Evolutionary conservation across 768 basidiomycete species (phyloP), one percentile per base, ranked within the genome.

Genomic region (Tubosaeta sp.): DNA sequence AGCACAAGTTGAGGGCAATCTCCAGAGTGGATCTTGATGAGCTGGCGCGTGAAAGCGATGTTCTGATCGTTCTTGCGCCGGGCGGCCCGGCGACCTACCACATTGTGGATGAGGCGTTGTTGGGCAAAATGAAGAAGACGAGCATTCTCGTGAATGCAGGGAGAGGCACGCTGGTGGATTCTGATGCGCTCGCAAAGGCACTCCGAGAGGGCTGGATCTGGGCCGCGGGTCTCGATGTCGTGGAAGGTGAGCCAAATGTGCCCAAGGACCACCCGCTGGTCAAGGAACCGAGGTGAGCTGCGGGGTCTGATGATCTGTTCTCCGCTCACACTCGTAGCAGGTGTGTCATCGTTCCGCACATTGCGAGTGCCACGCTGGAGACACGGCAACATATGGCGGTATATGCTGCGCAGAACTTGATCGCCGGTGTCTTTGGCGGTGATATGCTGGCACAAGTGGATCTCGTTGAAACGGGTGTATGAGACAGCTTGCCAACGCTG

Each of bases 141-240:
- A 80, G 83, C 2, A 77, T 97, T 29, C 67, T 99, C 18, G 85
- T 98, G 40, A 99, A 99, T 64, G 80, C 86, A 2, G 81, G 83
- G 12, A 75, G 95, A 24, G 95, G 95, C 29, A 83, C 90, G 1
- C 70, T 97, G 13, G 90, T 99, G 7, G 93, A 99, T 66, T 90
- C 90, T 1, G 82, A 88, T 43, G 95, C 94, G 12, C 76, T 99
- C 9, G 87, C 86, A 2, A 81, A 76, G 53, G 95, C 94, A 2
- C 70, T 98, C 38, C 66, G 73, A 41, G 82, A 87, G 53, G 79
- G 78, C 3, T 84, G 86, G 82, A 87, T 99, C 21, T 94, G 87
- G 78, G 94, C 84, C 21, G 96, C 96, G 0, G 95, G 92, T 0
- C 60, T 99, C 11, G 95, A 99, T 66, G 95, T 98, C 31, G 83